Percentiles rank a stretch among this genome's conserved stretches.
phyloP scores from a whole-genome alignment of 208 protist species.

The Acanthamoeba sp. region DNA sequence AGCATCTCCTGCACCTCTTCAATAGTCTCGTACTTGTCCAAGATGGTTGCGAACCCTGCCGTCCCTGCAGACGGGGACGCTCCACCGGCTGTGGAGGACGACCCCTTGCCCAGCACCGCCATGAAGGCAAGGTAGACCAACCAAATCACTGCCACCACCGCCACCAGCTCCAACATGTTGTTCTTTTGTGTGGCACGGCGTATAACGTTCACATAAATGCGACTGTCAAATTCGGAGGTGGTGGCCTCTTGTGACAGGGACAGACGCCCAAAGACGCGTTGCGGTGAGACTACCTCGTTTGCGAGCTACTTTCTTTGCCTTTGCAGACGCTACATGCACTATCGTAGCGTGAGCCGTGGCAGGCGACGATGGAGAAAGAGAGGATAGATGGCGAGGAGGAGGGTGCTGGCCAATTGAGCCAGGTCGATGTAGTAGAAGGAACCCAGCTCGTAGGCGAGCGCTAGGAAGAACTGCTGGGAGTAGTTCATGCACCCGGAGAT shows the following conservation, averaged over 20 bases:
- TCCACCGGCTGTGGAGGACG: not conserved
- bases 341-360: not conserved
- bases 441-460: not conserved
- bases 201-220: too few species aligned
- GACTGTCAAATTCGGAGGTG: too few species aligned
- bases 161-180: not conserved
- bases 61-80: not conserved
- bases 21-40: conserved; percentile 61
- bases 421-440: conserved; percentile 7
- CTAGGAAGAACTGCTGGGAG: not conserved
- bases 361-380: not conserved
- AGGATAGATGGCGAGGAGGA: not conserved
- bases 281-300: too few species aligned
- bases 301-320: too few species aligned
- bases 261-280: too few species aligned
- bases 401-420: not conserved
- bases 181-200: not conserved
- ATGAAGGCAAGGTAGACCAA: not conserved
- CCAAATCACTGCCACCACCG: not conserved
- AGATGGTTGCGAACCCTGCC: not conserved
- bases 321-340: too few species aligned
- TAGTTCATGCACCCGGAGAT: not conserved
- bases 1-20: conserved; percentile 71
- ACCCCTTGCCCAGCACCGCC: not conserved
- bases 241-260: too few species aligned